phyloP scores from a whole-genome alignment of 2,329 filamentous ascomycete species.

The Lasiodiplodia citricola region DNA sequence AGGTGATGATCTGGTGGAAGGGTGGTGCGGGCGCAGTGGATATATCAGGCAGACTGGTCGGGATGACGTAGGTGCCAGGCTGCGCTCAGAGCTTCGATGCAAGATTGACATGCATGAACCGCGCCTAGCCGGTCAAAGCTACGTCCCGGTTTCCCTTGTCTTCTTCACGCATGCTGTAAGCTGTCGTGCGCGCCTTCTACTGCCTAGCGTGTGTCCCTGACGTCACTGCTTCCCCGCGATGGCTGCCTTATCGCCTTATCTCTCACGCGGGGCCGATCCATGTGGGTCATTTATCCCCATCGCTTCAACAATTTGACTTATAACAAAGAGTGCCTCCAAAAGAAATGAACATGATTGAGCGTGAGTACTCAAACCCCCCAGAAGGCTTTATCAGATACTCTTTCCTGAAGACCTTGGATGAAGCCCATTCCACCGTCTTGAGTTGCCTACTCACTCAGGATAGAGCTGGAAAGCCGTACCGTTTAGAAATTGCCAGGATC shows the following conservation, averaged over 20 bases:
- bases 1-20: background rate
- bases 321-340: too few species aligned
- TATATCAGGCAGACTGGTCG: constrained; percentile 16
- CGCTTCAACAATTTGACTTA: background rate
- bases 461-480: too few species aligned
- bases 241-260: constrained; percentile 11
- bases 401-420: too few species aligned
- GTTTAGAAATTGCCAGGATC: too few species aligned
- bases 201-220: background rate
- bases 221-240: constrained; percentile 4
- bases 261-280: background rate
- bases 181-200: background rate
- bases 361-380: too few species aligned
- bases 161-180: constrained; percentile 13
- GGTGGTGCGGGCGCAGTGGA: background rate
- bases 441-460: too few species aligned
- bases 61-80: constrained; percentile 14
- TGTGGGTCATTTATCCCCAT: background rate
- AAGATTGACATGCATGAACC: constrained; percentile 18
- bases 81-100: constrained; percentile 3
- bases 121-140: background rate
- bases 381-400: too few species aligned
- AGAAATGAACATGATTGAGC: too few species aligned
- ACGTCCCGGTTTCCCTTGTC: background rate
- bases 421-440: too few species aligned